Conservation (phyloP, 257 asterid species). For the Solanum boliviense region DNA sequence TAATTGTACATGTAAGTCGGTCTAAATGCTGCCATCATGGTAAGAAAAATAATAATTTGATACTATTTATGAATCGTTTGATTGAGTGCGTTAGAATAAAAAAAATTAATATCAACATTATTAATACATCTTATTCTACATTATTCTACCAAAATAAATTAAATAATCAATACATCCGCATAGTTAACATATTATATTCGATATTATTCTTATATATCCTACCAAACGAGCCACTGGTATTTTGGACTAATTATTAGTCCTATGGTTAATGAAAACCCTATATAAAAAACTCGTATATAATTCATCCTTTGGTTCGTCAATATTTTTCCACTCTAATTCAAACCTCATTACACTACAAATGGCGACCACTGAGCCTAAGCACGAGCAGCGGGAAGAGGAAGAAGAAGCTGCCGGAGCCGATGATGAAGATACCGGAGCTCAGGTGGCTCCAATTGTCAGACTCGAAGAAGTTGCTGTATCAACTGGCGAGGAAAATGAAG, state of each 20-base stretch:
- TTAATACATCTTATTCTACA: too few species aligned
- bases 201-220: too few species aligned
- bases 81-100: too few species aligned
- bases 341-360: conserved; percentile 1
- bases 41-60: too few species aligned
- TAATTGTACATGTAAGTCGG: neutral
- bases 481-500: conserved; percentile 51
- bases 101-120: too few species aligned
- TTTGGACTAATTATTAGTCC: neutral
- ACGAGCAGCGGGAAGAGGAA: conserved; percentile 25
- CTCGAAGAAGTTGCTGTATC: conserved; percentile 42
- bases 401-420: conserved; percentile 26
- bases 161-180: too few species aligned
- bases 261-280: neutral
- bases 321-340: neutral
- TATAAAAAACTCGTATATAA: neutral
- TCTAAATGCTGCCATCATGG: too few species aligned
- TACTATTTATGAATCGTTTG: too few species aligned
- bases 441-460: conserved; percentile 46
- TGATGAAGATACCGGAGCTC: conserved; percentile 61
- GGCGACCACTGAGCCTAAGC: conserved; percentile 34
- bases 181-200: too few species aligned
- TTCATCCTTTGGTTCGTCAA: neutral
- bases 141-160: too few species aligned
- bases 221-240: too few species aligned